Evolutionary conservation across 768 basidiomycete genomes (phyloP), one percentile per base, ranked within the genome.

Genomic region (Nidularia sp.): DNA sequence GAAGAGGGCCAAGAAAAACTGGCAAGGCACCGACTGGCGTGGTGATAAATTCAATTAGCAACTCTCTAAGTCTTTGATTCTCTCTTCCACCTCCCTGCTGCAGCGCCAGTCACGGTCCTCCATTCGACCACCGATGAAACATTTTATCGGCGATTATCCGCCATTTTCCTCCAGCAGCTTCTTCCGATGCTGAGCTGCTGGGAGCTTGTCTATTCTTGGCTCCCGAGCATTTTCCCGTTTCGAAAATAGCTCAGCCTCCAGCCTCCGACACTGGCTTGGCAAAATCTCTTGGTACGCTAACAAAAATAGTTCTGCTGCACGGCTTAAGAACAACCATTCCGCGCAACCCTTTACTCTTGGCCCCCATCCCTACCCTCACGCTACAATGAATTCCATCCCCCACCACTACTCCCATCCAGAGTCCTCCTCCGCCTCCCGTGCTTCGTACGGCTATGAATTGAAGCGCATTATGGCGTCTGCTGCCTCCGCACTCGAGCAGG

Each of bases 281-380:
- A 74, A 70, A 73, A 71, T 69, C 64, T 64, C 72, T 76, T 75
- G 73, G 72, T 54, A 57, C 55, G 59, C 52, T 59, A 62, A 66
- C 68, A 76, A 75, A 75, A 76, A 76, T 76, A 76, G 74, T 61
- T 50, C 63, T 57, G 57, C 48, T 65, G 65, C 60, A 69, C 66
- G 69, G 68, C 74, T 72, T 75, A 76, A 76, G 71, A 74, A 68
- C 69, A 65, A 66, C 62, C 62, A 10, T 66, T 64, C 60, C 69
- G 68, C 62, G 62, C 66, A 59, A 57, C 65, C 64, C 58, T 57
- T 58, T 60, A 50, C 61, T 69, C 73, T 74, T 74, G 71, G 69
- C 71, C 70, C 68, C 68, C 57, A 25, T 25, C 66, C 62, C 51
- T 56, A 58, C 57, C 61, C 58, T 57, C 60, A 63, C 61, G 51